Percentiles rank a stretch among this genome's conserved stretches.
Evolutionary conservation across 2,329 filamentous ascomycete species (phyloP).

Genomic region (Beauveria caledonica): DNA sequence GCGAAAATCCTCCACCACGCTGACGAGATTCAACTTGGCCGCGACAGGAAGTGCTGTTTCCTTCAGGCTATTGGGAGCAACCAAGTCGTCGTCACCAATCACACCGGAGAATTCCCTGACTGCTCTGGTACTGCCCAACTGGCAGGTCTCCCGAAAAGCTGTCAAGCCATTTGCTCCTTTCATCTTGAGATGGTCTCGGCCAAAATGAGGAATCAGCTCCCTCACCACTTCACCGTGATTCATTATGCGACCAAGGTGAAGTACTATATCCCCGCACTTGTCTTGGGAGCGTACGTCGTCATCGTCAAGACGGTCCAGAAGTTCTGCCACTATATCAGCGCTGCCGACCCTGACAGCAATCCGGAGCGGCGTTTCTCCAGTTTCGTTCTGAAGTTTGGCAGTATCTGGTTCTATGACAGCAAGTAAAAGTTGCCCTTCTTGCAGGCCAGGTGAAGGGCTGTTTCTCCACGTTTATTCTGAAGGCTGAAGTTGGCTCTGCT

Average conservation of each 20-base stretch:
- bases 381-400: no score
- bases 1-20: neutral
- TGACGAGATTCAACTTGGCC: neutral
- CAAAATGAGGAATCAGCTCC: neutral
- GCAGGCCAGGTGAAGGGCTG: no score
- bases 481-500: no score
- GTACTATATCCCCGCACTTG: neutral
- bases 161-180: neutral
- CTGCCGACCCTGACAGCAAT: neutral
- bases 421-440: no score
- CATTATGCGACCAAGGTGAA: neutral
- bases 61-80: neutral
- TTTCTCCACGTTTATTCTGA: no score
- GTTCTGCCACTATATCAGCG: neutral
- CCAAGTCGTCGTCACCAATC: neutral
- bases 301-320: neutral
- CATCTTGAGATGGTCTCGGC: neutral
- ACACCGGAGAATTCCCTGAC: neutral
- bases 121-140: neutral
- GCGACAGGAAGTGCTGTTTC: neutral
- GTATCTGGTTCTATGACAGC: no score
- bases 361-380: no score
- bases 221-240: neutral
- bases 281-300: neutral
- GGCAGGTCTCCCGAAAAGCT: neutral